Percentiles rank a stretch among this genome's conserved stretches.
phyloP scores from a whole-genome alignment of 352 stramenopile genomes.

The Pythium volutum region DNA sequence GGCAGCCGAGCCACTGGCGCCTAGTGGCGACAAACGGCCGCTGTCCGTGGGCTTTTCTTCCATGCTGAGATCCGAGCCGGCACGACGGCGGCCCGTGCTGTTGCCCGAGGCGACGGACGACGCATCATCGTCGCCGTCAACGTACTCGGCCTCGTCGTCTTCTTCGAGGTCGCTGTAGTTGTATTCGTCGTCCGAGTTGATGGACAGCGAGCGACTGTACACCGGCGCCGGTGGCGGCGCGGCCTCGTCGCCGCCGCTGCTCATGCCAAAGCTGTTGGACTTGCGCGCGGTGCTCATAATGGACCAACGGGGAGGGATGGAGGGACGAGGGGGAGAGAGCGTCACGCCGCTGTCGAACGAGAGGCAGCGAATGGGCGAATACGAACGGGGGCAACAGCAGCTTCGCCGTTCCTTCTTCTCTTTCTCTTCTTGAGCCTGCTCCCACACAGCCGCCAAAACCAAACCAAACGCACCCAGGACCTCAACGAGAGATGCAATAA shows the following conservation, averaged over 20 bases:
- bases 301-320: background rate
- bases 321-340: background rate
- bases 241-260: constrained; percentile 2
- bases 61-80: constrained; percentile 26
- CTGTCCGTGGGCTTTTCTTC: constrained; percentile 28
- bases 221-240: constrained; percentile 12
- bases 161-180: constrained; percentile 81
- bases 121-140: constrained; percentile 61
- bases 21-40: constrained; percentile 40
- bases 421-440: constrained; percentile 13
- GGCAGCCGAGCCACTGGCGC: constrained; percentile 35
- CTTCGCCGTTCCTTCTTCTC: background rate
- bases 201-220: constrained; percentile 37
- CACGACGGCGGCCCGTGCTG: constrained; percentile 19
- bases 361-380: constrained; percentile 2
- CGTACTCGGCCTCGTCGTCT: constrained; percentile 33
- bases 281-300: constrained; percentile 12
- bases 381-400: background rate
- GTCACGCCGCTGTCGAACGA: background rate
- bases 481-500: constrained; percentile 1
- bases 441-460: constrained; percentile 5
- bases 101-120: constrained; percentile 27
- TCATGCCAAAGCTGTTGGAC: constrained; percentile 13
- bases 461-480: constrained; percentile 5
- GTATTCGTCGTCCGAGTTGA: constrained; percentile 77